Evolutionary conservation across 768 basidiomycete genomes (phyloP), one percentile per base, ranked within the genome.

Genomic region (Clavaria fumosa): DNA sequence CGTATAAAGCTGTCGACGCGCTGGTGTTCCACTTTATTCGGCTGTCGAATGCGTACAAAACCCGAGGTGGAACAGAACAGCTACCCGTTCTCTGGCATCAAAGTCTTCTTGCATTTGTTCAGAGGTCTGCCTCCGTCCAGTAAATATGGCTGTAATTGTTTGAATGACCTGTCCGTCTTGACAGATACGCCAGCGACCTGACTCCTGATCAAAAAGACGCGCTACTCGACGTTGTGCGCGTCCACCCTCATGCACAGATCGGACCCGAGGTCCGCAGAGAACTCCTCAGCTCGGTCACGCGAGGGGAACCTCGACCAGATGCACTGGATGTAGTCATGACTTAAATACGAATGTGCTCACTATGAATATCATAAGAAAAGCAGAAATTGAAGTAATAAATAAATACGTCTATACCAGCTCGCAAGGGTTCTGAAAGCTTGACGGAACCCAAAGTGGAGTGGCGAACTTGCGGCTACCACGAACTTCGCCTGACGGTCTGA

Each of bases 71-170:
- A 34, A 61, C 73, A 2, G 77, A 81, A 33, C 77, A 78, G 53
- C 67, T 97, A 21, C 93, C 95, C n/a, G 95, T 97, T 9, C 65
- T 99, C 7, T 99, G 95, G 95, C 88, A 99, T 55, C 95, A 99
- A 58, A 86, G 84, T 54, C 65, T 99, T 38, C 68, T 99, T 17
- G 86, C 91, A 3, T 96, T 97, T 54, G 76, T 73, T 26, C 95
- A 99, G 59, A 66, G 93, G 90, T 89, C 43, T 31, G 50, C 56
- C 54, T 38, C 12, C 32, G 28, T 21, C 2, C 12, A 38, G 12
- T 37, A 10, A 23, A 26, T 28, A 37, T 39, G 26, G 9, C 23
- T n/a, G 14, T 24, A 28, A 43, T 2, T 15, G 14, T 19, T 39
- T 32, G n/a, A n/a, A n/a, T n/a, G n/a, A n/a, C n/a, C 6, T 6